Evolutionary conservation across 2,329 filamentous ascomycete species (phyloP), one percentile per base, ranked within the genome.

Genomic region (Fusarium protoensiforme): DNA sequence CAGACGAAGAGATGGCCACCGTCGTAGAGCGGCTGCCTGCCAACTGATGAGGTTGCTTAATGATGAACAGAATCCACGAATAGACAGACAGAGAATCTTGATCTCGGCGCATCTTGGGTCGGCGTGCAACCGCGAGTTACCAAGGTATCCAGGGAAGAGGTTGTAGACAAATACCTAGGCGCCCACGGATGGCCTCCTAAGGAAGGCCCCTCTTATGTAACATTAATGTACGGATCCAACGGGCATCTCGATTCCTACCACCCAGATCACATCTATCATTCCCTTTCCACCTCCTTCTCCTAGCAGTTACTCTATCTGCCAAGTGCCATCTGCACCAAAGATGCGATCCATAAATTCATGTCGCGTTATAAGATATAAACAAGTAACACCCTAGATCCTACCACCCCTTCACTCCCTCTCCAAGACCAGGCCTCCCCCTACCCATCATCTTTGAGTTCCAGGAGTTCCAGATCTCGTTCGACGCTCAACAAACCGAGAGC

Each of bases 1-100:
- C 92, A 67, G 96, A 99, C 79, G 94, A 96, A 80, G 96, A 98
- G 87, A 99, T 99, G 96, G 94, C 94, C 68, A 89, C 91, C 53
- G 95, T 98, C 69, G 96, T 99, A 69, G 93, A 93, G 82, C 91
- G 95, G 82, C 90, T 97, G 82, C 91, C 90, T 31, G 88, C 90
- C 65, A 92, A 92, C 83, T 92, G 85, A 77, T 61, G 41, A 63
- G 65, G 24, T 48, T 61, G 64, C 39, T 67, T 61, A 70, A 56
- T 67, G 69, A 70, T 73, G 48, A 65, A 69, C 60, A 74, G 71
- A 71, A 75, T 73, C 54, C 57, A 68, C 65, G 72, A 70, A 65
- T 68, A 77, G 65, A 69, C 71, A 74, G 66, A 75, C 69, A 74
- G 65, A 75, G 67, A 71, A 75, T 57, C 61, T 64, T 63, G 53